phyloP scores from a whole-genome alignment of 352 stramenopile species.

The Globisporangium middletonii region DNA sequence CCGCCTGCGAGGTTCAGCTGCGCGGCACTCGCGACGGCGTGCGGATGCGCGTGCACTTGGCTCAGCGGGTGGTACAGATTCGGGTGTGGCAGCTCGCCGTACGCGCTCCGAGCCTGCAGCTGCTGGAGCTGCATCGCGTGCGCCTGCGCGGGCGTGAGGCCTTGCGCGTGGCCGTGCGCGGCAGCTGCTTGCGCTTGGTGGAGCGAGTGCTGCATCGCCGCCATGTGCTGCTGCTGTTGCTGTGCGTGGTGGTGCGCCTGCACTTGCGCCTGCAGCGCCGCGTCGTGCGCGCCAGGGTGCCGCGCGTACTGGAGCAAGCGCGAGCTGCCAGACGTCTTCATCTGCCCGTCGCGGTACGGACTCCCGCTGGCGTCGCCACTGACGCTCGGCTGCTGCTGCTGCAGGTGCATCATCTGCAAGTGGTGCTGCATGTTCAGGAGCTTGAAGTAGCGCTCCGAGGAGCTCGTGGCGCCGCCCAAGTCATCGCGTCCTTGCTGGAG shows the following conservation, averaged over 20 bases:
- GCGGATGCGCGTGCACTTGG: constrained; percentile 30
- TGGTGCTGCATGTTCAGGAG: constrained; percentile 85
- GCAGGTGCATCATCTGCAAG: constrained; percentile 80
- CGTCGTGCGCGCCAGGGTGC: constrained; percentile 4
- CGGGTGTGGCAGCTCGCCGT: constrained; percentile 38
- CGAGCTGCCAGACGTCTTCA: constrained; percentile 31
- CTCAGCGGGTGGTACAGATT: constrained; percentile 50
- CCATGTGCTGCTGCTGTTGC: constrained; percentile 37
- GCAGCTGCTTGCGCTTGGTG: constrained; percentile 30
- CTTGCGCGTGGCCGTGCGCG: constrained; percentile 17
- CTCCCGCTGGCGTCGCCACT: constrained; percentile 23
- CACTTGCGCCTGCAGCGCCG: constrained; percentile 8
- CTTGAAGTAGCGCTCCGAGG: constrained; percentile 74
- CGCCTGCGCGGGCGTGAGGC: constrained; percentile 38
- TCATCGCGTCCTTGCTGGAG: constrained; percentile 38
- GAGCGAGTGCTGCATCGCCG: constrained; percentile 43
- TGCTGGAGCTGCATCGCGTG: constrained; percentile 59
- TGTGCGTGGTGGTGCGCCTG: constrained; percentile 22
- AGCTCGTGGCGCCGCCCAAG: constrained; percentile 32
- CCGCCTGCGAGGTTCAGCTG: constrained; percentile 24
- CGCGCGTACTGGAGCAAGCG: constrained; percentile 39
- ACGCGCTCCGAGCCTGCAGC: constrained; percentile 30
- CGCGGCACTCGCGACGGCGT: constrained; percentile 13
- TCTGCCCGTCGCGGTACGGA: constrained; percentile 44
- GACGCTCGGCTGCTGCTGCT: constrained; percentile 67